These are phyloP conservation scores for Metschnikowia kunwiensis DNA, from an alignment of 805 yeast genomes.

Conservation along the genomic window DNA sequence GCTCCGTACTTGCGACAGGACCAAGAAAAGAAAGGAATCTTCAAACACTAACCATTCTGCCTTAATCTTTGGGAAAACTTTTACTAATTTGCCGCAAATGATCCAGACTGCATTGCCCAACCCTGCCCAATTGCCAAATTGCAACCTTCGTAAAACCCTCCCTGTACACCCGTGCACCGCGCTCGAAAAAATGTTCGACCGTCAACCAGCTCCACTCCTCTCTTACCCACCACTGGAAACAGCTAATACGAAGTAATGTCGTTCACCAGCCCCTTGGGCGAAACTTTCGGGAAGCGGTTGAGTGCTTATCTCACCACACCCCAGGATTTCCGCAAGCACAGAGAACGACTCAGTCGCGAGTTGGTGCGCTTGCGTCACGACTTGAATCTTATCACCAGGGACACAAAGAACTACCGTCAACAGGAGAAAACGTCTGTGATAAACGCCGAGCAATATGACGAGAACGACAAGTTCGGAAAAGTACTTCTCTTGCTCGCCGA, in stretches of 20 bases:
- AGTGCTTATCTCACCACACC: slow-evolving; percentile 62
- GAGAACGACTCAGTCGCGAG: slow-evolving; percentile 57
- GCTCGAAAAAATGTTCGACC: background rate
- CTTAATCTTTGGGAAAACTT: no score
- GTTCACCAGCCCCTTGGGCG: slow-evolving; percentile 12
- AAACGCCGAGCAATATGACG: slow-evolving; percentile 45
- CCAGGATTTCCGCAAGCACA: slow-evolving; percentile 66
- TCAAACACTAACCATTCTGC: no score
- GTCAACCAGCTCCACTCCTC: no score
- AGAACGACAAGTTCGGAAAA: slow-evolving; percentile 52
- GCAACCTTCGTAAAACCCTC: no score
- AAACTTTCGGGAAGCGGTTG: slow-evolving; percentile 55
- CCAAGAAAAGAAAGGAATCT: no score
- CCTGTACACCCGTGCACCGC: slow-evolving; percentile 15
- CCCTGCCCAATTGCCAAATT: no score
- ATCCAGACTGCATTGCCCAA: no score
- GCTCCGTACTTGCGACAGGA: no score
- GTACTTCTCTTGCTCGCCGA: slow-evolving; percentile 70
- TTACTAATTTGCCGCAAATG: no score
- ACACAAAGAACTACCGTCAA: slow-evolving; percentile 58
- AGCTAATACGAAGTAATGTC: slow-evolving; percentile 10
- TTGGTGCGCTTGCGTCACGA: slow-evolving; percentile 64
- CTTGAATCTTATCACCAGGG: slow-evolving; percentile 58
- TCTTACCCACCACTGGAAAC: no score
- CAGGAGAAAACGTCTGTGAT: slow-evolving; percentile 49